A percentile compares a stretch with the other conserved stretches of the same genome.
Evolutionary conservation across 495 filamentous ascomycete genomes (phyloP).

Genomic region (Hamigera avellanea): DNA sequence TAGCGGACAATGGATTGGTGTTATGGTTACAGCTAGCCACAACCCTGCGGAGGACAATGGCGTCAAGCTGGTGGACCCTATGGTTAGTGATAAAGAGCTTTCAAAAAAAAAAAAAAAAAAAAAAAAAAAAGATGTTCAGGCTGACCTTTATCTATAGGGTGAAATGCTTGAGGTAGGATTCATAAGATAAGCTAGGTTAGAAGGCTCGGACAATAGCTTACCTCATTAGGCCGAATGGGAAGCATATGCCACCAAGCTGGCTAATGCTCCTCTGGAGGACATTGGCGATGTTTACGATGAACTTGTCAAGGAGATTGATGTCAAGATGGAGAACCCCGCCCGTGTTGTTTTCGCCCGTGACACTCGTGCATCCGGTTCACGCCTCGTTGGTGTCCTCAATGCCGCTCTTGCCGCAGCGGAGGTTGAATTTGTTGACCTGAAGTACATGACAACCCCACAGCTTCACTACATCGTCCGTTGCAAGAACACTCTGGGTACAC

Average conservation of each 20-base stretch:
- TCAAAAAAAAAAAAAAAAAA: not conserved
- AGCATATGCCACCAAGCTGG: constrained; percentile 68
- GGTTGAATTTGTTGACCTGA: constrained; percentile 66
- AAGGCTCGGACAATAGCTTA: not conserved
- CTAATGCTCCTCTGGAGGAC: constrained; percentile 67
- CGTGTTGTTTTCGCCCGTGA: constrained; percentile 86
- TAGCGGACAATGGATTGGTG: constrained; percentile 79
- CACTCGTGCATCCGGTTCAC: constrained; percentile 82
- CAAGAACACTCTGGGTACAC: constrained; percentile 77
- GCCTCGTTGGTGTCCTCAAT: constrained; percentile 62
- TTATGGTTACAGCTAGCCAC: constrained; percentile 99
- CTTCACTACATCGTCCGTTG: constrained; percentile 93
- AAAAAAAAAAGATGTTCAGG: not conserved
- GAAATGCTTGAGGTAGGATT: constrained; percentile 79
- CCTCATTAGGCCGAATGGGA: constrained; percentile 65
- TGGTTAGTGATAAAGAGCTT: constrained; percentile 40
- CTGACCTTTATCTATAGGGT: constrained; percentile 37
- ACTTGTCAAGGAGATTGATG: constrained; percentile 58
- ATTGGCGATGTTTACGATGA: constrained; percentile 64
- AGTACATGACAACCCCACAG: constrained; percentile 86
- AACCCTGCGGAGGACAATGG: constrained; percentile 96
- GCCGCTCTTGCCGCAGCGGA: constrained; percentile 66
- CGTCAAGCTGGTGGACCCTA: constrained; percentile 94
- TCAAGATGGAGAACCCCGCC: constrained; percentile 57
- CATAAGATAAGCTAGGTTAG: not conserved